Evolutionary conservation across 2,329 filamentous ascomycete genomes (phyloP).

Genomic region (Fusarium stilboides): DNA sequence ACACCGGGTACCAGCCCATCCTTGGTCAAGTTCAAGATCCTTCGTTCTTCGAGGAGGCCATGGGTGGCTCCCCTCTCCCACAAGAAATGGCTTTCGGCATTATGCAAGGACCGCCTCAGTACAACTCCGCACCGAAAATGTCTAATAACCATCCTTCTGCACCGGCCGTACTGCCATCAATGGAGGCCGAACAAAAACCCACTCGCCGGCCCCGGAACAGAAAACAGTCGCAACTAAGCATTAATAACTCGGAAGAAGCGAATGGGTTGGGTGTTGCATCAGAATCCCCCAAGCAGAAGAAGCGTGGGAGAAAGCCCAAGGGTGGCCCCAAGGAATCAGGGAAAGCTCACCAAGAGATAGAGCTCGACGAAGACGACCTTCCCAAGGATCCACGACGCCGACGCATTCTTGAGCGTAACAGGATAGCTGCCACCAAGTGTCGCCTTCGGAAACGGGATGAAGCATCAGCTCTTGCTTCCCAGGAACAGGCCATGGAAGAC

Average conservation of each 20-base stretch:
- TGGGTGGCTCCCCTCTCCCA: constrained; percentile 39
- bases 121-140: constrained; percentile 16
- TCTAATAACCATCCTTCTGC: constrained; percentile 12
- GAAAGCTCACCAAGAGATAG: constrained; percentile 28
- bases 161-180: constrained; percentile 25
- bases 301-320: constrained; percentile 50
- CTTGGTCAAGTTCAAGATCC: constrained; percentile 40
- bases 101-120: constrained; percentile 38
- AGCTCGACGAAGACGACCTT: constrained; percentile 42
- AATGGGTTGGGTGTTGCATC: neutral
- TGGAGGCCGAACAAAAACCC: constrained; percentile 31
- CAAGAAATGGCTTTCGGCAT: constrained; percentile 40
- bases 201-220: constrained; percentile 16
- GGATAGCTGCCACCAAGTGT: constrained; percentile 53
- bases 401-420: constrained; percentile 52
- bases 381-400: constrained; percentile 47
- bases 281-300: constrained; percentile 40
- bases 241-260: constrained; percentile 22
- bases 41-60: constrained; percentile 50
- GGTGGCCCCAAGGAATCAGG: constrained; percentile 26
- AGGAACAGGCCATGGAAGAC: constrained; percentile 52
- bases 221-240: constrained; percentile 30
- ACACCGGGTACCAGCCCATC: constrained; percentile 37
- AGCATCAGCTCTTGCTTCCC: constrained; percentile 50
- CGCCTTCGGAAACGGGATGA: constrained; percentile 53